Evolutionary conservation across 805 yeast species (phyloP).

Genomic region (Kregervanrija fluxuum): DNA sequence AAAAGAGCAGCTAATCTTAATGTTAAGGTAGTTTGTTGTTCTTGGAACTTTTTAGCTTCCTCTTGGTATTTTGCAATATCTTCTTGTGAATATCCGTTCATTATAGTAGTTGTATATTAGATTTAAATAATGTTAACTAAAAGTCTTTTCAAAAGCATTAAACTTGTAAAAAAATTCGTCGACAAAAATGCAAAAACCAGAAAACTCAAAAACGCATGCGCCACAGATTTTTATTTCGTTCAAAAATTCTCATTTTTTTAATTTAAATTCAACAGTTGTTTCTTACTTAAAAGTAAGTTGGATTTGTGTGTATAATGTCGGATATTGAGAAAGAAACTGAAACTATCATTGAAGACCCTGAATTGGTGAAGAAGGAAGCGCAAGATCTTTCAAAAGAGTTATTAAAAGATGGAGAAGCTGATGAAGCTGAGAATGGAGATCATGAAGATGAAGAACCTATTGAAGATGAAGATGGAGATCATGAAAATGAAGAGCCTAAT

Average conservation of each 20-base stretch:
- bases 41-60: constrained; percentile 61
- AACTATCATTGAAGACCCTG: background rate
- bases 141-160: no score
- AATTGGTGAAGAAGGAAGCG: background rate
- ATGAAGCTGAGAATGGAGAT: constrained; percentile 10
- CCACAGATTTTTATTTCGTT: no score
- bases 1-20: constrained; percentile 52
- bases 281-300: background rate
- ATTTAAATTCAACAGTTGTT: no score
- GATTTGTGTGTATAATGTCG: background rate
- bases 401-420: constrained; percentile 2
- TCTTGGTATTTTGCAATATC: constrained; percentile 42
- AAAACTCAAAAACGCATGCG: no score
- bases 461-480: constrained; percentile 4
- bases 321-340: background rate
- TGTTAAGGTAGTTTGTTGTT: constrained; percentile 53
- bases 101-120: constrained; percentile 4
- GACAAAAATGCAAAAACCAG: no score
- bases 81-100: constrained; percentile 27
- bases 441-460: background rate
- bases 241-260: no score
- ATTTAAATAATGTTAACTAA: background rate
- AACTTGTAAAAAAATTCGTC: no score
- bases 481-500: background rate
- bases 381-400: constrained; percentile 2